Evolutionary conservation across 306 rosid species (phyloP).

Genomic region (Bauhinia variegata): DNA sequence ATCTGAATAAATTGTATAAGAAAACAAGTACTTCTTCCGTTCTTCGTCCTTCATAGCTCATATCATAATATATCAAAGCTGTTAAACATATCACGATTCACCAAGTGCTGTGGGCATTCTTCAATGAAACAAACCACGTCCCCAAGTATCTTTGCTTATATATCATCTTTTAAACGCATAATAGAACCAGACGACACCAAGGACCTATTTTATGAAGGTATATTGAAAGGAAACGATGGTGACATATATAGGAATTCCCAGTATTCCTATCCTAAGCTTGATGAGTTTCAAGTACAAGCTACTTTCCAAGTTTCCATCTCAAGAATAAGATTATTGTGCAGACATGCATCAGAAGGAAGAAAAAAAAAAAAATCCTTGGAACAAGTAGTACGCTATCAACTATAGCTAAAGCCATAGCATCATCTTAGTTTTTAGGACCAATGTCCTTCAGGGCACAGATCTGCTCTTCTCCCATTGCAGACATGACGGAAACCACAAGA

Average conservation of each 20-base stretch:
- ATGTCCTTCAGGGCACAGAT: conserved; percentile 79
- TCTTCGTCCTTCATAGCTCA: no score
- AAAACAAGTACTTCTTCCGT: no score
- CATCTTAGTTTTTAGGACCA: conserved; percentile 59
- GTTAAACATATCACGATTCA: no score
- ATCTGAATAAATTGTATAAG: no score
- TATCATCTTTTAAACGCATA: no score
- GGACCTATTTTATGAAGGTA: neutral
- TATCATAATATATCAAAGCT: no score
- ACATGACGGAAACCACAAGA: conserved; percentile 76
- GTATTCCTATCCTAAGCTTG: conserved; percentile 22
- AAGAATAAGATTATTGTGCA: conserved; percentile 47
- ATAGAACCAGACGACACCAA: no score
- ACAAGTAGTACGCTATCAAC: conserved; percentile 33
- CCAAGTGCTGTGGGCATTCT: no score
- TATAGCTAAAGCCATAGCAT: conserved; percentile 46
- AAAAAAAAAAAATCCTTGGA: conserved; percentile 41
- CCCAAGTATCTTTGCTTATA: no score
- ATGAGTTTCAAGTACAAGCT: conserved; percentile 32
- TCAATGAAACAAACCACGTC: no score
- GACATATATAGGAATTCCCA: neutral
- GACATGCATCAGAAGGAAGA: conserved; percentile 38
- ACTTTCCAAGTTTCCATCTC: conserved; percentile 36
- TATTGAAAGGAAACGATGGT: neutral
- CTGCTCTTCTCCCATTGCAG: conserved; percentile 93